Conservation (phyloP, 495 filamentous ascomycete genomes). For the Hypoxylon fuscum region DNA sequence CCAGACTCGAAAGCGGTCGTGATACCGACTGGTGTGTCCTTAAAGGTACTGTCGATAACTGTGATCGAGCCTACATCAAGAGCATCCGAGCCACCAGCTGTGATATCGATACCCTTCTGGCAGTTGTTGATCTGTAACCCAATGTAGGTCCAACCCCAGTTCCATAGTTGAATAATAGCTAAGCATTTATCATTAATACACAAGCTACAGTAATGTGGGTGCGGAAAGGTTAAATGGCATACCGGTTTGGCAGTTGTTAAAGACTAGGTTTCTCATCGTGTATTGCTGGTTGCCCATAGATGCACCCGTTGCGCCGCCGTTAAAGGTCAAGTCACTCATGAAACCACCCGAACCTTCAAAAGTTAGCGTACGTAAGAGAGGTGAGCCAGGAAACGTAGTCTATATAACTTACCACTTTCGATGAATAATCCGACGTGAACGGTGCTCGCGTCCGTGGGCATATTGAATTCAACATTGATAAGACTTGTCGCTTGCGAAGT, state of each 20-base stretch:
- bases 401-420: conserved; percentile 63
- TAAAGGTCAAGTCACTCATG: conserved; percentile 70
- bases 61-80: conserved; percentile 65
- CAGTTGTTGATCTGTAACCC: conserved; percentile 71
- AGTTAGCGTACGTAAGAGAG: conserved; percentile 1
- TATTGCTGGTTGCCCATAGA: conserved; percentile 83
- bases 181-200: conserved; percentile 49
- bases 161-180: conserved; percentile 63
- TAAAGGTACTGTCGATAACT: conserved; percentile 77
- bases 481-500: conserved; percentile 78
- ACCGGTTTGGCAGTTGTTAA: conserved; percentile 66
- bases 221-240: conserved; percentile 56
- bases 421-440: conserved; percentile 79
- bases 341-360: conserved; percentile 74
- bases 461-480: conserved; percentile 79
- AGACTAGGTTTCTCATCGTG: conserved; percentile 76
- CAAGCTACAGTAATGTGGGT: conserved; percentile 55
- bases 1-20: conserved; percentile 67
- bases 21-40: conserved; percentile 73
- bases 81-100: conserved; percentile 53
- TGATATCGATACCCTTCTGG: conserved; percentile 69
- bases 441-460: conserved; percentile 66
- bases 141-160: conserved; percentile 66
- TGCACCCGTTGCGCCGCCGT: conserved; percentile 73
- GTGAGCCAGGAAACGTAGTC: background rate